These are phyloP conservation scores for Pleomassaria siparia DNA, from an alignment of 2,329 filamentous ascomycete species.

Conservation along the genomic window DNA sequence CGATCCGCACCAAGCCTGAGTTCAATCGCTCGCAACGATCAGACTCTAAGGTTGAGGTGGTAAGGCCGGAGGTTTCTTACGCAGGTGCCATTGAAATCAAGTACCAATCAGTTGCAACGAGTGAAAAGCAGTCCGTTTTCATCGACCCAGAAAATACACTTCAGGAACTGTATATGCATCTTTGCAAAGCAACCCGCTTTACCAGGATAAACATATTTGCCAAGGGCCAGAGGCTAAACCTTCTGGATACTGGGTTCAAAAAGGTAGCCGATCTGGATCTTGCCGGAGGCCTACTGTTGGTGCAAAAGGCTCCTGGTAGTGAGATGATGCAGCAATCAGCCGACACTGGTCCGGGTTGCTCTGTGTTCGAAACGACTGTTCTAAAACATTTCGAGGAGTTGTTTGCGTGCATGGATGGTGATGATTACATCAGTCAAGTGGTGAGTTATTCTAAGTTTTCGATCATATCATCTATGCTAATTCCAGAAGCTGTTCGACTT, in stretches of 20 bases:
- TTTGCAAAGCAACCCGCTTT: slow-evolving; percentile 72
- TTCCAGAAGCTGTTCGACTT: slow-evolving; percentile 36
- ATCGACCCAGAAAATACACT: slow-evolving; percentile 73
- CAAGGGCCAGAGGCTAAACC: slow-evolving; percentile 65
- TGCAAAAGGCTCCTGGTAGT: slow-evolving; percentile 32
- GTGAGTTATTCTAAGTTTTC: slow-evolving; percentile 12
- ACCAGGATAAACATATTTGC: slow-evolving; percentile 74
- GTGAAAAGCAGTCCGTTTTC: slow-evolving; percentile 61
- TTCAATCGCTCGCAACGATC: slow-evolving; percentile 32
- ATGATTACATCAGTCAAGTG: slow-evolving; percentile 52
- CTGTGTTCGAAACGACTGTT: slow-evolving; percentile 73
- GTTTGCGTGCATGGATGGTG: slow-evolving; percentile 76
- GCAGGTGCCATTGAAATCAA: slow-evolving; percentile 68
- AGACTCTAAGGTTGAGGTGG: slow-evolving; percentile 38
- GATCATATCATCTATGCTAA: slow-evolving; percentile 10
- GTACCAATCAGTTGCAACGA: slow-evolving; percentile 68
- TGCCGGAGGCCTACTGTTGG: slow-evolving; percentile 26
- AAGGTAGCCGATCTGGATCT: slow-evolving; percentile 62
- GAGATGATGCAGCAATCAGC: slow-evolving; percentile 24
- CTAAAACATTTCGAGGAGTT: slow-evolving; percentile 80
- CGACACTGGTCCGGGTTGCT: slow-evolving; percentile 32
- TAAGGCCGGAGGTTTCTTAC: slow-evolving; percentile 53
- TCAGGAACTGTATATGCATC: slow-evolving; percentile 65
- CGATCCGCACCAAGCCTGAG: slow-evolving; percentile 34
- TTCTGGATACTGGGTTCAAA: slow-evolving; percentile 57